phyloP scores from a whole-genome alignment of 176 grass and related monocot species.

The Pharus latifolius region DNA sequence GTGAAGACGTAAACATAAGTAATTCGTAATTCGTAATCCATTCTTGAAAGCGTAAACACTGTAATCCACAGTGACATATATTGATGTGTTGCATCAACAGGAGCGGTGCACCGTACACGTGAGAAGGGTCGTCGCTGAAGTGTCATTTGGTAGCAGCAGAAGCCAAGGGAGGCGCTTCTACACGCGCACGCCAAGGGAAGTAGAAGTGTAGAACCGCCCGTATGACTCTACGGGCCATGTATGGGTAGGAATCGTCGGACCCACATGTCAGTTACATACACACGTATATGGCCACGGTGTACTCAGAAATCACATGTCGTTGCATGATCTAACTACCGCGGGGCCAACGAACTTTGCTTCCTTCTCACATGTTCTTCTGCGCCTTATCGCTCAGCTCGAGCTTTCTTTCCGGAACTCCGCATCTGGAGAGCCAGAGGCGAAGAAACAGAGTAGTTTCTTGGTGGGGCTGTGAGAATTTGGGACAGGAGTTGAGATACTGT shows the following conservation, averaged over 20 bases:
- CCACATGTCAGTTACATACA: neutral
- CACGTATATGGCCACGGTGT: neutral
- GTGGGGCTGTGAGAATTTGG: neutral
- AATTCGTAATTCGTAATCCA: rapidly evolving
- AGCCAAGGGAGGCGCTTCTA: no score
- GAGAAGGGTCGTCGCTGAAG: neutral
- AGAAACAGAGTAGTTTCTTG: neutral
- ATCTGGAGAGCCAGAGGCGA: neutral
- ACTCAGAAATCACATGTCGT: slow-evolving; percentile 6
- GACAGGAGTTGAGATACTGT: neutral
- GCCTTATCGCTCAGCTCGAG: neutral
- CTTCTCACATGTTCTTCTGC: slow-evolving; percentile 24
- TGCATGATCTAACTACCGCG: slow-evolving; percentile 36
- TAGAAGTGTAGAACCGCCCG: neutral
- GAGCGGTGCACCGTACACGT: neutral
- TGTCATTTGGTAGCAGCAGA: neutral
- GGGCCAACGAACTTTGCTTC: slow-evolving; percentile 26
- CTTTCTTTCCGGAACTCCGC: neutral
- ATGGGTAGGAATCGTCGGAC: neutral
- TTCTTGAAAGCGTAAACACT: neutral
- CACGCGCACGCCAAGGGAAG: neutral
- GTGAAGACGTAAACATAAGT: neutral
- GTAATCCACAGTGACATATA: no score
- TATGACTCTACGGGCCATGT: neutral
- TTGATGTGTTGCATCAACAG: no score